Conservation (phyloP, 768 basidiomycete genomes). For the Podaxis sp. region DNA sequence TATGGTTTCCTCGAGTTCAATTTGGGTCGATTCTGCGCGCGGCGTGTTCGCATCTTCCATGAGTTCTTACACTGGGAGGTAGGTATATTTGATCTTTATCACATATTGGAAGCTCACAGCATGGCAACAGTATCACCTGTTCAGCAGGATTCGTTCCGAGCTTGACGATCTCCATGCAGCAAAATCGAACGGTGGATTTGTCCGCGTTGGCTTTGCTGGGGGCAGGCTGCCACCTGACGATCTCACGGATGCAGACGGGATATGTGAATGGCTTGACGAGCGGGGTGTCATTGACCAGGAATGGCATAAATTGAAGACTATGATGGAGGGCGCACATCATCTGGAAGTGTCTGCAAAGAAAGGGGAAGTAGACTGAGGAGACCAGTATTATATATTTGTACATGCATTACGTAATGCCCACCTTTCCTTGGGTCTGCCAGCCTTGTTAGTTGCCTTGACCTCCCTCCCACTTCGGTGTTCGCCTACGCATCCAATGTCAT, state of each 20-base stretch:
- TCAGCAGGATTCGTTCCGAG: constrained; percentile 55
- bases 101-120: constrained; percentile 16
- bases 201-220: constrained; percentile 56
- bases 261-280: constrained; percentile 80
- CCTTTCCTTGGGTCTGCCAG: neutral
- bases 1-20: constrained; percentile 41
- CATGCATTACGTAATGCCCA: constrained; percentile 11
- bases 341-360: constrained; percentile 53
- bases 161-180: constrained; percentile 50
- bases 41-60: constrained; percentile 67
- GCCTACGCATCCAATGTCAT: constrained; percentile 19
- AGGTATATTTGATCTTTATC: constrained; percentile 20
- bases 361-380: constrained; percentile 39
- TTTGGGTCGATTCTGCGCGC: constrained; percentile 81
- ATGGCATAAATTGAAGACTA: constrained; percentile 67
- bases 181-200: constrained; percentile 43
- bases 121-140: constrained; percentile 57
- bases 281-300: constrained; percentile 64
- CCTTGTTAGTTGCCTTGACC: neutral
- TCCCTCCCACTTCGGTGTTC: neutral
- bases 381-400: neutral
- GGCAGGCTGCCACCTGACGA: constrained; percentile 64
- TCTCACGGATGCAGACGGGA: constrained; percentile 68
- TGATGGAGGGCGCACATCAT: constrained; percentile 74
- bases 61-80: constrained; percentile 86